These are phyloP conservation scores for Suillus hirtellus DNA, from an alignment of 768 basidiomycete genomes.

Conservation along the genomic window DNA sequence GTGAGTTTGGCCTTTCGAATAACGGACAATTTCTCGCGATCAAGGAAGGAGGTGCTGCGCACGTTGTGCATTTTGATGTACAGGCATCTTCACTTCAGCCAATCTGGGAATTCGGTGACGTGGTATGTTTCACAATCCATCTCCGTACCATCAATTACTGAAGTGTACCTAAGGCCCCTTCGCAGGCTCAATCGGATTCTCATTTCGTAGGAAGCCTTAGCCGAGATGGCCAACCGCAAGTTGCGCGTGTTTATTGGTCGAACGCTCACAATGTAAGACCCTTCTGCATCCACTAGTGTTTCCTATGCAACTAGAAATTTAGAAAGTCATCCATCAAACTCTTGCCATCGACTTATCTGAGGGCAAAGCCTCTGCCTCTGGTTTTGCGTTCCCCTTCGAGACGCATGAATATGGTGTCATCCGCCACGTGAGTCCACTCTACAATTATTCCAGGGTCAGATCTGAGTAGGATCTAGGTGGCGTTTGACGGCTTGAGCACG, in stretches of 20 bases:
- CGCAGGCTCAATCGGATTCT: background rate
- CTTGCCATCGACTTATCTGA: conserved; percentile 49
- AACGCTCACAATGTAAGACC: conserved; percentile 49
- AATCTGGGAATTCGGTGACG: conserved; percentile 57
- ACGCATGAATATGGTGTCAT: conserved; percentile 67
- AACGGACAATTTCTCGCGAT: conserved; percentile 52
- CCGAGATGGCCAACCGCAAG: conserved; percentile 48
- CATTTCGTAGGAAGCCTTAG: conserved; percentile 36
- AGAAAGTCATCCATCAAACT: conserved; percentile 59
- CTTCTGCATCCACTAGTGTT: background rate
- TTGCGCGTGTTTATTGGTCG: conserved; percentile 72
- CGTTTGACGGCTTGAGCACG: conserved; percentile 51
- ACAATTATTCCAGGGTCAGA: conserved; percentile 4
- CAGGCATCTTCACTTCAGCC: conserved; percentile 39
- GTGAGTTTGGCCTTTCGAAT: conserved; percentile 60
- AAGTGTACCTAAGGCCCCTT: conserved; percentile 31
- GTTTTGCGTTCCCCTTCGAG: conserved; percentile 66
- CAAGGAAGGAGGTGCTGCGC: conserved; percentile 53
- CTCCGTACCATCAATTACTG: conserved; percentile 10
- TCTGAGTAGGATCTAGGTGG: conserved; percentile 38
- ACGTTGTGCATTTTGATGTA: conserved; percentile 52
- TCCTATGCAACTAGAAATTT: conserved; percentile 3
- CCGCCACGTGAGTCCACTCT: conserved; percentile 49
- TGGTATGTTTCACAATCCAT: conserved; percentile 39
- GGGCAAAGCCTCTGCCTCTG: conserved; percentile 47